These are phyloP conservation scores for Trichoderma aggressivum DNA, from an alignment of 2,329 filamentous ascomycete genomes.

Conservation along the genomic window DNA sequence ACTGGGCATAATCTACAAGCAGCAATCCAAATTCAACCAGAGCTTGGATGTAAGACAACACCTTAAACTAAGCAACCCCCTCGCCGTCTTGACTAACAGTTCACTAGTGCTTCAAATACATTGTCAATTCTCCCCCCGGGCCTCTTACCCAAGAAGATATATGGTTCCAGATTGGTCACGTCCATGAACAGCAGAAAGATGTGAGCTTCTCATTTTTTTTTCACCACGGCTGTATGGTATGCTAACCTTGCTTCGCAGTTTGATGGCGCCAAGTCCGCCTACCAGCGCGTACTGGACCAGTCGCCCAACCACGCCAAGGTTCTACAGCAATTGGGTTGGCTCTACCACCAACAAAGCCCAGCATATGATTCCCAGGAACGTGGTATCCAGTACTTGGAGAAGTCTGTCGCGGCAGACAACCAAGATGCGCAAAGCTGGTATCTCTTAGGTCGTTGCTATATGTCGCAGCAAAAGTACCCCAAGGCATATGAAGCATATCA, in stretches of 20 bases:
- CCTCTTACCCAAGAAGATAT: constrained; percentile 97
- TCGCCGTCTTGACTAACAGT: not conserved
- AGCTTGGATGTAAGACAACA: constrained; percentile 73
- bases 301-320: constrained; percentile 98
- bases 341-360: constrained; percentile 93
- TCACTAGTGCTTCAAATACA: constrained; percentile 91
- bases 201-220: constrained; percentile 62
- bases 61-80: not conserved
- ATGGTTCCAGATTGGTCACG: constrained; percentile 99
- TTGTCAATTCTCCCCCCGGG: constrained; percentile 86
- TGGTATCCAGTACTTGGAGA: constrained; percentile 95
- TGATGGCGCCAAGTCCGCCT: constrained; percentile 87
- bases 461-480: constrained; percentile 98
- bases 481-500: constrained; percentile 99
- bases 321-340: constrained; percentile 93
- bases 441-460: constrained; percentile 93
- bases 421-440: constrained; percentile 98
- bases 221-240: not conserved
- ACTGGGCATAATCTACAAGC: constrained; percentile 99
- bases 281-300: constrained; percentile 86
- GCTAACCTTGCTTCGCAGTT: constrained; percentile 56
- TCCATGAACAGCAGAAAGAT: constrained; percentile 98
- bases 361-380: constrained; percentile 90
- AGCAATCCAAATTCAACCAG: constrained; percentile 88
- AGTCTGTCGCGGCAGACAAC: constrained; percentile 94